A percentile compares a stretch with the other conserved stretches of the same genome.
Conservation (phyloP, 2,329 filamentous ascomycete species). For the Graphiopsis chlorocephala region DNA sequence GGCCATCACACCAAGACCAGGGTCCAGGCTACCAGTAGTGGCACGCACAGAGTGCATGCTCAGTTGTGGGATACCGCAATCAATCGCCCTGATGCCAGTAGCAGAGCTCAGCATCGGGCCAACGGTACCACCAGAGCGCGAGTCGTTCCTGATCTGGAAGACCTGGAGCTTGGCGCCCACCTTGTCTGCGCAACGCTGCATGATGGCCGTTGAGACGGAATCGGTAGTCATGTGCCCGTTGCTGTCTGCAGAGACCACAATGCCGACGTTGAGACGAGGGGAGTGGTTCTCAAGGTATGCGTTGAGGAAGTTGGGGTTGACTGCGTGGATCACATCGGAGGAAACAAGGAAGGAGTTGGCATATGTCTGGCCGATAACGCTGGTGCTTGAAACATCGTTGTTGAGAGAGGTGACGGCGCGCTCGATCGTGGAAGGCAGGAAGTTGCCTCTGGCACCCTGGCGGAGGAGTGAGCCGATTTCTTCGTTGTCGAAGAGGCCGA, state of each 20-base stretch:
- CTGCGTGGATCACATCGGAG: conserved; percentile 89
- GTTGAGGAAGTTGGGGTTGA: conserved; percentile 87
- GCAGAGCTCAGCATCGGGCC: conserved; percentile 81
- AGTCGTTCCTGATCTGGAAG: conserved; percentile 95
- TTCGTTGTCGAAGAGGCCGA: conserved; percentile 95
- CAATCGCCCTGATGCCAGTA: conserved; percentile 78
- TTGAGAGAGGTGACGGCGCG: conserved; percentile 71
- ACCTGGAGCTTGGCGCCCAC: conserved; percentile 70
- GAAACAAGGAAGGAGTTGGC: conserved; percentile 90
- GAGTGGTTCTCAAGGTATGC: conserved; percentile 83
- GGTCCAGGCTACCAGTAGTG: conserved; percentile 80
- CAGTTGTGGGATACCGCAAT: conserved; percentile 85
- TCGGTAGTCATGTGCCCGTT: conserved; percentile 98
- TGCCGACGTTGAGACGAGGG: conserved; percentile 83
- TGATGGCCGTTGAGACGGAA: conserved; percentile 74
- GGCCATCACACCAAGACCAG: conserved; percentile 80
- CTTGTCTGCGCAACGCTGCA: conserved; percentile 75
- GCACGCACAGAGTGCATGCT: conserved; percentile 93
- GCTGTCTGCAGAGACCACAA: conserved; percentile 74
- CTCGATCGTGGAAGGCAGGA: conserved; percentile 77
- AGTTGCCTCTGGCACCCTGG: conserved; percentile 87
- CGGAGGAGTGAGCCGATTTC: conserved; percentile 90
- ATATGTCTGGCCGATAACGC: conserved; percentile 74
- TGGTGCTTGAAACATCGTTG: conserved; percentile 43
- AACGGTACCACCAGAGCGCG: conserved; percentile 86